These are phyloP conservation scores for Solanum chacoense DNA, from an alignment of 305 asterid genomes.

Conservation along the genomic window DNA sequence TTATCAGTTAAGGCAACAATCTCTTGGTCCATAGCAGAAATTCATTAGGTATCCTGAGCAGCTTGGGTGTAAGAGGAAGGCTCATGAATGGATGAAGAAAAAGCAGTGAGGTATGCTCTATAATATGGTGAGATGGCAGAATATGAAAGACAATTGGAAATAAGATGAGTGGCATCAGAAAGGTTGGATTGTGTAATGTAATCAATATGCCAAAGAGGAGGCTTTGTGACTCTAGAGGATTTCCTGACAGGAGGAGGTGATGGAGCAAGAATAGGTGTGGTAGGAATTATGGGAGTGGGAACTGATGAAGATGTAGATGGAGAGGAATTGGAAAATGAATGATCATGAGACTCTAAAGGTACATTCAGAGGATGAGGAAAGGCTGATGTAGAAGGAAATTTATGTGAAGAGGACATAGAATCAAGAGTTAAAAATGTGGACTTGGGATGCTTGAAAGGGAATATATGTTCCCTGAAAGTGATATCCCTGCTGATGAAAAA, in stretches of 20 bases:
- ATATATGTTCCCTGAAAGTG: not conserved
- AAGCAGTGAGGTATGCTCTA: fast-evolving
- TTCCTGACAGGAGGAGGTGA: not conserved
- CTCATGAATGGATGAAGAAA: not conserved
- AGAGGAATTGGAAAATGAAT: fast-evolving
- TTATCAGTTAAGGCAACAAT: too few relatives aligned
- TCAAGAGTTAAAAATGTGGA: too few relatives aligned
- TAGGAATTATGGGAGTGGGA: too few relatives aligned
- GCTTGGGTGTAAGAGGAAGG: not conserved
- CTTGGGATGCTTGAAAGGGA: not conserved
- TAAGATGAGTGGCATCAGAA: not conserved
- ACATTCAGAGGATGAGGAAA: not conserved
- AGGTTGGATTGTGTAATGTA: too few relatives aligned
- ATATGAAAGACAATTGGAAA: too few relatives aligned
- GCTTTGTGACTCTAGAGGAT: too few relatives aligned
- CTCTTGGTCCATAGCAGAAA: too few relatives aligned
- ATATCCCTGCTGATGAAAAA: too few relatives aligned
- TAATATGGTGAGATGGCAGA: too few relatives aligned
- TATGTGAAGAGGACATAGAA: too few relatives aligned
- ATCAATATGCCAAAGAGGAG: not conserved
- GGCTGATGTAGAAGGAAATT: not conserved
- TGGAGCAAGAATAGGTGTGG: fast-evolving
- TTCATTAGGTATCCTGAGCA: too few relatives aligned
- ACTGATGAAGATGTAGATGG: too few relatives aligned
- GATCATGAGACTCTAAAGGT: not conserved